These are phyloP conservation scores for Marchantia paleacea DNA, from an alignment of 225 moss, liverwort and hornwort genomes.

Conservation along the genomic window DNA sequence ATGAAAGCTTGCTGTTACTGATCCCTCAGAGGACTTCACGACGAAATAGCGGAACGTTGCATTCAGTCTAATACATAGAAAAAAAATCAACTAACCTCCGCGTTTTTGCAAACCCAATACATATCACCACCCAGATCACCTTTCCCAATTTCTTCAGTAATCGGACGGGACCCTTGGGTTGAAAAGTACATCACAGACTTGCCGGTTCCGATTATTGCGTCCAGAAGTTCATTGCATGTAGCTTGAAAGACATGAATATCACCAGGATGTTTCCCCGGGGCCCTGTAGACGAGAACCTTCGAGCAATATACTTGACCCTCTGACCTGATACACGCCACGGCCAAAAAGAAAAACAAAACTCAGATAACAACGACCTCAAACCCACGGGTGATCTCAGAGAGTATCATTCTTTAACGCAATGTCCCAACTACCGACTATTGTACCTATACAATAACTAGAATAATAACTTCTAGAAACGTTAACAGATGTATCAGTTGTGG, in stretches of 20 bases:
- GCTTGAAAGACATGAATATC: constrained; percentile 64
- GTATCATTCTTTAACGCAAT: no score
- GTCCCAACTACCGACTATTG: no score
- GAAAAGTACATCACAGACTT: constrained; percentile 32
- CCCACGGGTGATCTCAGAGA: neutral
- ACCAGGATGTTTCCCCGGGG: constrained; percentile 75
- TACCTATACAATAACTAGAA: no score
- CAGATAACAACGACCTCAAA: neutral
- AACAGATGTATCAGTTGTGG: neutral
- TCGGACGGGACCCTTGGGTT: constrained; percentile 25
- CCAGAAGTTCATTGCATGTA: neutral
- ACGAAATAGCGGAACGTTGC: no score
- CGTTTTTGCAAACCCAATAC: constrained; percentile 40
- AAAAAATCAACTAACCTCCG: constrained; percentile 23
- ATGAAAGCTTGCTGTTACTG: no score
- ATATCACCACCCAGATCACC: constrained; percentile 44
- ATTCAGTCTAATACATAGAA: neutral
- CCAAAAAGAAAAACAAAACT: no score
- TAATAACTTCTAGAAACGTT: no score
- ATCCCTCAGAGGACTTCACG: no score
- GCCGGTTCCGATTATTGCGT: neutral
- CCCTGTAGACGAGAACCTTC: constrained; percentile 67
- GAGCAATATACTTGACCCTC: constrained; percentile 39
- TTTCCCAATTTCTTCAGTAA: constrained; percentile 31
- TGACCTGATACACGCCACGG: constrained; percentile 39